Base-by-base conservation (phyloP, 169 alveolate species). In the Amoebophrya sp. region DNA sequence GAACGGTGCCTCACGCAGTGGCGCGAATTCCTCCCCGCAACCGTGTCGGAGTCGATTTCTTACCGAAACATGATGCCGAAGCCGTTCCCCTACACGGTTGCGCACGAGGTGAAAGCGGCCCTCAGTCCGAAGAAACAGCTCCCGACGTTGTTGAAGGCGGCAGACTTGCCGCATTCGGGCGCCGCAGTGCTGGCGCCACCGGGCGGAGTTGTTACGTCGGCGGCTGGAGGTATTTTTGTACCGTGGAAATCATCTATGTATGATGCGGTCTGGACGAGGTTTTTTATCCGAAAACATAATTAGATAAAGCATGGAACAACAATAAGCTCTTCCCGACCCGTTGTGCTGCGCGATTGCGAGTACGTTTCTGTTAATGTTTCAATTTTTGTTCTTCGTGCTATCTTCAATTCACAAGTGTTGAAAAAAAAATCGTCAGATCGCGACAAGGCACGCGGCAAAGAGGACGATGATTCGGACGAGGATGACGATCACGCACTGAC, bases 11-110 rank as follows among this genome's bases (percentile, higher is more conserved):
- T 66, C 32, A 66, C 83, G 83, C 83, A 66, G 35, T 66, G 83
- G 83, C 83, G 32, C 29, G 83, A 66, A 25, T 7, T 25, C 83
- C 83, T 66, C 32, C 83, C 83, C 7, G 83, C 32, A 3, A 18
- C 18, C 83, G 12, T 1, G 1, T 3, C 83, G 0, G 83, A 7
- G 83, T n/a, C n/a, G n/a, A n/a, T n/a, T n/a, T n/a, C n/a, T n/a
- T n/a, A n/a, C n/a, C n/a, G n/a, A n/a, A 2, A 2, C 18, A 1
- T 25, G 83, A 66, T 25, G 29, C 12, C 83, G 35, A 66, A 66
- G 32, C 83, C 83, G 83, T 66, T 66, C 32, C 83, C 83, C 1
- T 66, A 66, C 83, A 66, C 83, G 32, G 83, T 66, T 3, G 83
- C 83, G 83, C 83, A 66, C 35, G 83, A 66, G 10, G 83, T 66